Evolutionary conservation across 495 filamentous ascomycete species (phyloP).

Genomic region (Talaromyces adpressus): DNA sequence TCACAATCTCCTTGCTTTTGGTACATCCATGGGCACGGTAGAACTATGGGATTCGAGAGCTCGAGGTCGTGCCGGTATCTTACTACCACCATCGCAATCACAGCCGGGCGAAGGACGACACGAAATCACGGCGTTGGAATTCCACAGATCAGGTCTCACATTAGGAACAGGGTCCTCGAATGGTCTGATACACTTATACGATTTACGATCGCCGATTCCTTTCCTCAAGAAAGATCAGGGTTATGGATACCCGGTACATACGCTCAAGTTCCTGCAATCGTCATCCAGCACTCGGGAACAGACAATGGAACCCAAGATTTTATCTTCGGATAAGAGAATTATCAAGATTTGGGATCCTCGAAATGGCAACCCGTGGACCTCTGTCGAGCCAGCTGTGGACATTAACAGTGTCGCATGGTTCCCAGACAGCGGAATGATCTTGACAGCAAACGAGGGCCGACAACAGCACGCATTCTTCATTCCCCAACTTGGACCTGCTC

Average conservation of each 20-base stretch:
- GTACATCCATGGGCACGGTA: constrained; percentile 90
- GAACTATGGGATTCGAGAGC: constrained; percentile 92
- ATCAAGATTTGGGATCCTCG: constrained; percentile 94
- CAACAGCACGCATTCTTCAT: constrained; percentile 95
- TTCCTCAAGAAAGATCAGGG: constrained; percentile 90
- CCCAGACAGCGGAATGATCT: constrained; percentile 79
- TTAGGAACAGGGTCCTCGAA: constrained; percentile 83
- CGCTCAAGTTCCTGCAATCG: constrained; percentile 75
- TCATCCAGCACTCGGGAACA: constrained; percentile 54
- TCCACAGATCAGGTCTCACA: constrained; percentile 75
- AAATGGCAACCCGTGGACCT: constrained; percentile 82
- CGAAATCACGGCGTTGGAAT: constrained; percentile 83
- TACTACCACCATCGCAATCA: constrained; percentile 43
- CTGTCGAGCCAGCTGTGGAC: constrained; percentile 89
- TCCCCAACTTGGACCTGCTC: constrained; percentile 85
- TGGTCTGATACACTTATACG: constrained; percentile 87
- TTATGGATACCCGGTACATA: constrained; percentile 90
- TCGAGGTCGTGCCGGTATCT: constrained; percentile 70
- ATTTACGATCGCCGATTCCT: constrained; percentile 81
- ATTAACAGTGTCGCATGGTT: constrained; percentile 87
- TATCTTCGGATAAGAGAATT: constrained; percentile 88
- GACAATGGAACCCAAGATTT: constrained; percentile 70
- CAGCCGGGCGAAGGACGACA: constrained; percentile 45
- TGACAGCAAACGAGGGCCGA: constrained; percentile 92
- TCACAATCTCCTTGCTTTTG: constrained; percentile 89